Percentiles rank a stretch among this genome's conserved stretches.
phyloP scores from a whole-genome alignment of 176 grass and related monocot species.

The Pharus latifolius region DNA sequence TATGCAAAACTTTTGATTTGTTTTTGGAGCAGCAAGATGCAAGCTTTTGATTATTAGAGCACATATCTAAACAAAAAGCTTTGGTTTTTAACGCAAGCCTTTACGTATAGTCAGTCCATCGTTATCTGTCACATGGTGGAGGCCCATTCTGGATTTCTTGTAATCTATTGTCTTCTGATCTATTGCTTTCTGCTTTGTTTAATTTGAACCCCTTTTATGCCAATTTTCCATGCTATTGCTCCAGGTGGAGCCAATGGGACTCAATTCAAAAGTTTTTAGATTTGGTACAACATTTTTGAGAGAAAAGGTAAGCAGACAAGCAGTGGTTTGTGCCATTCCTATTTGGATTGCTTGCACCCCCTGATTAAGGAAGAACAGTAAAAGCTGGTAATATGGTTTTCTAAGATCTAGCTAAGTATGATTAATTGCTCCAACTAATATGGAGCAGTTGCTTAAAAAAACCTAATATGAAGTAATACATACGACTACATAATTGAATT shows the following conservation, averaged over 20 bases:
- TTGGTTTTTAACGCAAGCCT: neutral
- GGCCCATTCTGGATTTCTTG: constrained; percentile 23
- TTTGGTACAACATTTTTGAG: too few relatives aligned
- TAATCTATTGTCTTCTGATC: neutral
- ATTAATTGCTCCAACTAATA: too few relatives aligned
- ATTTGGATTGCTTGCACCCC: neutral
- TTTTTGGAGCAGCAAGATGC: neutral
- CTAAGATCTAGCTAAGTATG: too few relatives aligned
- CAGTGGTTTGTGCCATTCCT: neutral
- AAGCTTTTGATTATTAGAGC: constrained; percentile 5
- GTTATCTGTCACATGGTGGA: constrained; percentile 26
- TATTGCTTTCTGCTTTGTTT: constrained; percentile 1
- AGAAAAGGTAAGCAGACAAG: neutral
- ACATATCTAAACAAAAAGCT: constrained; percentile 1
- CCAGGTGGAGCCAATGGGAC: neutral
- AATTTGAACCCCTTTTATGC: neutral
- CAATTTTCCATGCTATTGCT: neutral
- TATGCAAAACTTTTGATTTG: neutral
- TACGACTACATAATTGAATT: too few relatives aligned
- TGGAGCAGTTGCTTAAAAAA: too few relatives aligned
- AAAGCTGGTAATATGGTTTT: neutral
- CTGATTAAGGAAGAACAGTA: neutral
- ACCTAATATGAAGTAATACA: too few relatives aligned
- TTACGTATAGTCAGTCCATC: neutral
- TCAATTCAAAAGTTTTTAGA: neutral